These are phyloP conservation scores for Vitis hybrid DNA, from an alignment of 177 flowering plant species.

Conservation along the genomic window DNA sequence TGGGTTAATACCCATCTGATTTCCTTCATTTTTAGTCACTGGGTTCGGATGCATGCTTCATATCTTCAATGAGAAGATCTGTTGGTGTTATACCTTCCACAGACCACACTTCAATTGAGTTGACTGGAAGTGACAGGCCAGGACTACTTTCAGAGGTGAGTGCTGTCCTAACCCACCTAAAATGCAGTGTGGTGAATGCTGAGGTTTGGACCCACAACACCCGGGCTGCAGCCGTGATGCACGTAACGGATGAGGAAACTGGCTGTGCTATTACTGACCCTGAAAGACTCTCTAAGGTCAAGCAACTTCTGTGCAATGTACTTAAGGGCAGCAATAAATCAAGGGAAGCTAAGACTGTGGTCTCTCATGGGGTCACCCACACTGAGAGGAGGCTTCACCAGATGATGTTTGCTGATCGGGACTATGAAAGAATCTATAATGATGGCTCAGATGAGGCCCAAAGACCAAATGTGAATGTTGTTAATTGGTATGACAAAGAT, in stretches of 20 bases:
- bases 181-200: conserved; percentile 86
- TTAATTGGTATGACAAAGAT: conserved; percentile 67
- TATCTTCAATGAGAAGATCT: conserved; percentile 50
- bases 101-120: conserved; percentile 76
- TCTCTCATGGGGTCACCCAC: conserved; percentile 55
- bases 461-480: conserved; percentile 65
- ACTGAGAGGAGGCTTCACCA: conserved; percentile 91
- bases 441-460: conserved; percentile 39
- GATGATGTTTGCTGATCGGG: conserved; percentile 91
- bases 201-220: conserved; percentile 96
- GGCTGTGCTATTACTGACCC: conserved; percentile 62
- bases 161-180: conserved; percentile 80
- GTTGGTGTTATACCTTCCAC: conserved; percentile 58
- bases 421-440: conserved; percentile 48
- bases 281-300: conserved; percentile 57
- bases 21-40: conserved; percentile 52
- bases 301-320: conserved; percentile 71
- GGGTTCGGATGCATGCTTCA: conserved; percentile 67
- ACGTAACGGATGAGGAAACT: conserved; percentile 74
- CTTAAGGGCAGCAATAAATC: conserved; percentile 68
- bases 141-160: conserved; percentile 85
- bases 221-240: conserved; percentile 85
- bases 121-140: conserved; percentile 84
- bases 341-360: conserved; percentile 74
- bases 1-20: not conserved